Conservation (phyloP, 2,329 filamentous ascomycete species). For the Cladophialophora carrionii region DNA sequence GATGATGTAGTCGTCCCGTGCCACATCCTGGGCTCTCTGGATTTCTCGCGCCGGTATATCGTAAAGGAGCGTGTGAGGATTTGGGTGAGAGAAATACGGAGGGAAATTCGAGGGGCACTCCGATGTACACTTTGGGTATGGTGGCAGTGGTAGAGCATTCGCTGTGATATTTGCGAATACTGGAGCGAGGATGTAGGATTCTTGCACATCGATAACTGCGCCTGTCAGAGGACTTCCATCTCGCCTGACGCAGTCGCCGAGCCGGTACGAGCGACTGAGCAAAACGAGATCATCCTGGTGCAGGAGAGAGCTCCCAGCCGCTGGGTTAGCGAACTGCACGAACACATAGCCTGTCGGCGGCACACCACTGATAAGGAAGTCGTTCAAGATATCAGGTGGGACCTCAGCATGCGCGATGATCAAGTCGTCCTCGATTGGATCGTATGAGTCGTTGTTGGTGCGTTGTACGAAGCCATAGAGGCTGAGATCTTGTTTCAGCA, state of each 20-base stretch:
- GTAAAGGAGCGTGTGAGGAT: constrained; percentile 42
- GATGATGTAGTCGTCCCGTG: constrained; percentile 57
- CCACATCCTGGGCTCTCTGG: constrained; percentile 50
- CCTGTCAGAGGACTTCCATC: constrained; percentile 57
- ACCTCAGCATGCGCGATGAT: constrained; percentile 41
- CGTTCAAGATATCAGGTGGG: constrained; percentile 40
- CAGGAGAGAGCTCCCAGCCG: constrained; percentile 49
- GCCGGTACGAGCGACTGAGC: constrained; percentile 57
- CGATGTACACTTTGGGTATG: constrained; percentile 19
- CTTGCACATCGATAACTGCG: constrained; percentile 56
- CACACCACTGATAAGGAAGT: constrained; percentile 30
- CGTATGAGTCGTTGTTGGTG: constrained; percentile 37
- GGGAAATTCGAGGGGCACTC: constrained; percentile 24
- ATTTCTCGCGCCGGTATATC: constrained; percentile 53
- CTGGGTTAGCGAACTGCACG: constrained; percentile 47
- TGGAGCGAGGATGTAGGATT: constrained; percentile 51
- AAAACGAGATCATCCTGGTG: constrained; percentile 53
- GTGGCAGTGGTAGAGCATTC: constrained; percentile 6
- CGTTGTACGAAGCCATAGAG: constrained; percentile 53
- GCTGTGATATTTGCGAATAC: constrained; percentile 33
- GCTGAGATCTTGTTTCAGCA: constrained; percentile 45
- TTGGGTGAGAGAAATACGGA: constrained; percentile 32
- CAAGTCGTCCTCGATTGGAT: constrained; percentile 41
- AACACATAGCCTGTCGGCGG: constrained; percentile 58
- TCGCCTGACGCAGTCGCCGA: constrained; percentile 61